Base-by-base conservation (phyloP, 1,139 yeast species). In the Suhomyces kunorum region DNA sequence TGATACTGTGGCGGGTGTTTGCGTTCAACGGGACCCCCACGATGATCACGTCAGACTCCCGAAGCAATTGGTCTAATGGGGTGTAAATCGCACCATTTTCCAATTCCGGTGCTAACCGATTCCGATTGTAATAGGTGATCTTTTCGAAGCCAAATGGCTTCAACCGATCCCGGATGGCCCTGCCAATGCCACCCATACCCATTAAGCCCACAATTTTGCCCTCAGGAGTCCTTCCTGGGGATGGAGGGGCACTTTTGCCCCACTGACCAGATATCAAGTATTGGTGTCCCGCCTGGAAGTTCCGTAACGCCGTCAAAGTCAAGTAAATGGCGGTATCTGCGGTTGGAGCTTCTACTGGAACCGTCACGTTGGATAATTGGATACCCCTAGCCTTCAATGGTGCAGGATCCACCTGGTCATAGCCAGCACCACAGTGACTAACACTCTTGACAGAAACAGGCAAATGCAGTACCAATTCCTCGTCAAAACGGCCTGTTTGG, bases 371-470 rank as follows among this genome's bases (percentile, higher is more conserved):
- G 8, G 90, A 78, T 8, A 86, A 67, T 61, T 83, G 88, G 40
- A 87, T 81, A 20, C 74, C 74, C 29, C 68, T 62, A 13, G 61
- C 64, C 11, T 75, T 66, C 50, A 76, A 71, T 13, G 78, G 72
- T 16, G 64, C 67, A 2, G 80, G 78, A 52, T 83, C 88, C 32
- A 84, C 70, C 60, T 83, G 90, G 58, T 92, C 98, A 61, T 92
- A 92, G 5, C 98, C 98, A 1, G 98, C 98, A 41, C 98, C 97
- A 52, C 79, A 74, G 63, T 88, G 95, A 51, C 86, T 73, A 15
- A 92, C 71, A 11, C 80, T 74, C 53, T 79, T 78, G 20, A 90
- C 74, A 0, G 81, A 58, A 1, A 69, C 47, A 3, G 96, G 95
- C 41, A 92, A 66, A 24, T 66, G 64, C 9, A 61, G 54, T 15